Evolutionary conservation across 805 yeast species (phyloP).

Genomic region (Saccharomycopsis microspora): DNA sequence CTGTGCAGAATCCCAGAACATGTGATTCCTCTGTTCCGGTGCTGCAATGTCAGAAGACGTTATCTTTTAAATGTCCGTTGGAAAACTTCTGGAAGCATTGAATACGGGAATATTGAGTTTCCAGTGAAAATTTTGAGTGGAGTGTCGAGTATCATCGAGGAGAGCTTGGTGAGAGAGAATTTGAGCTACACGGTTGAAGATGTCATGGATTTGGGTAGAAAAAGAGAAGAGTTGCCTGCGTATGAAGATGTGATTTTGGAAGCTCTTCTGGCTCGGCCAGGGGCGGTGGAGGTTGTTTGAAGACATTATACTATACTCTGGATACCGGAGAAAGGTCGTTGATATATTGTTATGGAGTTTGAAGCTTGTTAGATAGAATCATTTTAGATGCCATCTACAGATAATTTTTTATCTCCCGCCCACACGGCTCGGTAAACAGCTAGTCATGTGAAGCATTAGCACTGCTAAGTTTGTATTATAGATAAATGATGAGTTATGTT

Average conservation of each 20-base stretch:
- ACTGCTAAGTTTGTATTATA: too few species aligned
- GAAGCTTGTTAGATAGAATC: too few species aligned
- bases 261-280: too few species aligned
- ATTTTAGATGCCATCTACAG: too few species aligned
- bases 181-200: conserved; percentile 2
- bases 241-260: not conserved
- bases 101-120: not conserved
- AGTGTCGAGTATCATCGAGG: conserved; percentile 8
- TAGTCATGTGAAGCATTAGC: too few species aligned
- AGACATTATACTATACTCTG: too few species aligned
- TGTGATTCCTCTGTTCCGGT: conserved; percentile 6
- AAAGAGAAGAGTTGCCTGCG: not conserved
- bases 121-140: conserved; percentile 10
- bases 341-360: too few species aligned
- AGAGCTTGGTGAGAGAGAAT: not conserved
- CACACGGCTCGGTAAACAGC: too few species aligned
- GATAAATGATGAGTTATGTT: too few species aligned
- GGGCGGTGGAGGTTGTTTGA: too few species aligned
- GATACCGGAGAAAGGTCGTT: too few species aligned
- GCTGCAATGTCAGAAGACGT: conserved; percentile 11
- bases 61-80: conserved; percentile 3
- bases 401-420: too few species aligned
- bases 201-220: conserved; percentile 1
- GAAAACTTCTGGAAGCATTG: not conserved
- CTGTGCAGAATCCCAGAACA: conserved; percentile 5